These are phyloP conservation scores for Penicillium daleae DNA, from an alignment of 495 filamentous ascomycete species.

Conservation along the genomic window DNA sequence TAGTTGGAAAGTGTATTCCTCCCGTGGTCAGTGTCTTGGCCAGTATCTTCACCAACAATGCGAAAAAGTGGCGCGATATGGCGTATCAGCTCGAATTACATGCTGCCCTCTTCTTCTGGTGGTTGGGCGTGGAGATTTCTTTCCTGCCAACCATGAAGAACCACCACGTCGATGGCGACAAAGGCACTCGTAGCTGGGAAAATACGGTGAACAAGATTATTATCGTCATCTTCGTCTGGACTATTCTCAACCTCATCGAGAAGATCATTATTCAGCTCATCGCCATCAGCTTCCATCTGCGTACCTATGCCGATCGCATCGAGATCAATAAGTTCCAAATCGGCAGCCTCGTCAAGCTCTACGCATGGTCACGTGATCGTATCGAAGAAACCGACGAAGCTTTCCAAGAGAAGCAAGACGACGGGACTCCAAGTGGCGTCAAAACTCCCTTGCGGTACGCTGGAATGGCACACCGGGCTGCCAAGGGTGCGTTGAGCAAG, in stretches of 20 bases:
- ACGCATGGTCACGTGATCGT: slow-evolving; percentile 75
- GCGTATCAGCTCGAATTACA: slow-evolving; percentile 85
- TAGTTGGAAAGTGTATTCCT: slow-evolving; percentile 77
- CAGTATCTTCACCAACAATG: slow-evolving; percentile 81
- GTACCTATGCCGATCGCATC: slow-evolving; percentile 91
- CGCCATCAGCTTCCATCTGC: slow-evolving; percentile 86
- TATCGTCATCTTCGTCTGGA: slow-evolving; percentile 77
- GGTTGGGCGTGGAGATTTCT: slow-evolving; percentile 76
- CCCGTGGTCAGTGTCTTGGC: slow-evolving; percentile 65
- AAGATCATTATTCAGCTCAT: slow-evolving; percentile 97
- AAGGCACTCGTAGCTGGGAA: slow-evolving; percentile 68
- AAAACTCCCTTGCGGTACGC: slow-evolving; percentile 75
- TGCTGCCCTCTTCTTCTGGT: slow-evolving; percentile 89
- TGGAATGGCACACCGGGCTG: slow-evolving; percentile 66
- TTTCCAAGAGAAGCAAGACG: slow-evolving; percentile 58
- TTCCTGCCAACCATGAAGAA: slow-evolving; percentile 65
- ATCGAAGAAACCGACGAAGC: slow-evolving; percentile 74
- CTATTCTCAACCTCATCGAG: slow-evolving; percentile 80
- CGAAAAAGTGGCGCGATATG: slow-evolving; percentile 93
- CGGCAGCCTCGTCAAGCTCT: slow-evolving; percentile 77
- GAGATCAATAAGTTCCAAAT: slow-evolving; percentile 92
- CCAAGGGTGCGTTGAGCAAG: slow-evolving; percentile 72
- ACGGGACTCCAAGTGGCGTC: slow-evolving; percentile 53
- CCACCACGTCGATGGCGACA: slow-evolving; percentile 67
- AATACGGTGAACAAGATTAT: slow-evolving; percentile 84